phyloP scores from a whole-genome alignment of 345 rosid species.

The Viola odorata region DNA sequence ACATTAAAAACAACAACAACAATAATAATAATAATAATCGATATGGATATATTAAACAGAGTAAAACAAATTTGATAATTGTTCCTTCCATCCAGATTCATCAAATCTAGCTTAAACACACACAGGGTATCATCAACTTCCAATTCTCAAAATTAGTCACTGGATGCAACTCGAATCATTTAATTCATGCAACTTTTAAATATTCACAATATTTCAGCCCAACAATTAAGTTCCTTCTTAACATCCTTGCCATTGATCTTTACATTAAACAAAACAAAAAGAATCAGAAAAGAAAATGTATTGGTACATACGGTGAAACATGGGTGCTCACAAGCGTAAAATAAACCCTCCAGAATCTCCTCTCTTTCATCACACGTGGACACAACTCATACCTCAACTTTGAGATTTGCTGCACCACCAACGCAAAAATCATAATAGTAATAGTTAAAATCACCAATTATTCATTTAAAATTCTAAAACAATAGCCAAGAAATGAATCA shows the following conservation, averaged over 20 bases:
- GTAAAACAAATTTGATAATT: too few relatives aligned
- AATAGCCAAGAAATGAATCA: neutral
- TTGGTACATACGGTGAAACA: slow-evolving; percentile 61
- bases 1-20: too few relatives aligned
- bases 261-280: slow-evolving; percentile 1
- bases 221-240: neutral
- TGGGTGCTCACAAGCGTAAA: slow-evolving; percentile 90
- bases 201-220: neutral
- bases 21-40: too few relatives aligned
- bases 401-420: slow-evolving; percentile 63
- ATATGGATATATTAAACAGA: too few relatives aligned
- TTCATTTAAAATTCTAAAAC: neutral
- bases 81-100: too few relatives aligned
- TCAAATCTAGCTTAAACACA: too few relatives aligned
- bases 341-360: slow-evolving; percentile 92
- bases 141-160: neutral
- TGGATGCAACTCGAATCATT: neutral
- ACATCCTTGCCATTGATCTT: neutral
- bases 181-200: neutral
- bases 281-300: neutral
- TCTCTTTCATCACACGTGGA: slow-evolving; percentile 88
- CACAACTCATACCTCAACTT: slow-evolving; percentile 80
- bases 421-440: neutral
- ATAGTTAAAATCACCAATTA: neutral
- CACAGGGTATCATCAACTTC: too few relatives aligned